Evolutionary conservation across 2,329 filamentous ascomycete species (phyloP), one percentile per base, ranked within the genome.

Genomic region (Alternaria arborescens): DNA sequence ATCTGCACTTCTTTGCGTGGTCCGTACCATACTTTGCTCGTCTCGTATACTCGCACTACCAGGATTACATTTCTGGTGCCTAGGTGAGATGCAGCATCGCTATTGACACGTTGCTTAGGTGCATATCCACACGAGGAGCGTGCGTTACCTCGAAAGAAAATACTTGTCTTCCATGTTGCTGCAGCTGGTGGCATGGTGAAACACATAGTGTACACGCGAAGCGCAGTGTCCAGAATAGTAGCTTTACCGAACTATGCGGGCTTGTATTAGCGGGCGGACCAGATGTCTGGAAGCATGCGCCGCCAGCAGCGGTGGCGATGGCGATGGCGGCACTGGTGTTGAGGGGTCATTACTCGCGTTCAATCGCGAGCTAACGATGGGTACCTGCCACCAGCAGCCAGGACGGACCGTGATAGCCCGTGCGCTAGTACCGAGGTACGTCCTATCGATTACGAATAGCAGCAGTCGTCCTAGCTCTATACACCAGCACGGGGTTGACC

Each of bases 261-360:
- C 64, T 62, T 54, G 62, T 47, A 41, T 50, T 61, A 54, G 34
- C 60, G 59, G 60, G 56, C 67, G 65, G 68, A 68, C 64, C 62
- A 66, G 58, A 64, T 54, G 20, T 38, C 46, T 50, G 57, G 62
- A 50, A 50, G 43, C 47, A 62, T 65, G 62, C 66, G 64, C 66
- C 65, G 69, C 65, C 60, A 60, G 56, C 46, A 54, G 51, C 41
- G 32, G 70, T 38, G 34, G 34, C 36, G 4, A 10, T 72, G 71
- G 69, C 69, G 56, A 72, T 69, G 54, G 60, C 62, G 58, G 70
- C 61, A 63, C 11, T 73, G 71, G 71, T 75, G 71, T 74, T 74
- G 71, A 74, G 70, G 68, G 69, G 68, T 61, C 58, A 57, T 52
- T 51, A 59, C 50, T 59, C 59, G 57, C 55, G 54, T 44, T 41